These are phyloP conservation scores for Brassica juncea DNA, from an alignment of 345 rosid genomes.

Conservation along the genomic window DNA sequence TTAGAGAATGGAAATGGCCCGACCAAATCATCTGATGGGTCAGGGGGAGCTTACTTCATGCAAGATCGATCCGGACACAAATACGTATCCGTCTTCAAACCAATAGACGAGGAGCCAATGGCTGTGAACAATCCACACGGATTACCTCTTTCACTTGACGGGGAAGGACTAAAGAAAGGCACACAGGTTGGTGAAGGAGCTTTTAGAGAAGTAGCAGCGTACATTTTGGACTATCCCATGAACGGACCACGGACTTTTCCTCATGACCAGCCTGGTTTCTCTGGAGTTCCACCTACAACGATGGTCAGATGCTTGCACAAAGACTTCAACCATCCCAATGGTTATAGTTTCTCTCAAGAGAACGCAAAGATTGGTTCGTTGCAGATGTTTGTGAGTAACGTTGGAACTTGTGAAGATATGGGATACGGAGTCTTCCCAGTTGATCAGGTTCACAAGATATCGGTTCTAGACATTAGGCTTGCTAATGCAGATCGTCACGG, in stretches of 20 bases:
- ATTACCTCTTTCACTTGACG: constrained; percentile 58
- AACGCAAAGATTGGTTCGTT: constrained; percentile 77
- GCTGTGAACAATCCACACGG: constrained; percentile 80
- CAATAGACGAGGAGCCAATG: constrained; percentile 89
- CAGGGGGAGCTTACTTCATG: constrained; percentile 91
- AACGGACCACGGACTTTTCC: constrained; percentile 42
- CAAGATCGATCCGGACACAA: constrained; percentile 66
- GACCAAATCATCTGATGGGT: constrained; percentile 67
- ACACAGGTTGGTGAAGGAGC: constrained; percentile 85
- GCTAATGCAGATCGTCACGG: constrained; percentile 92
- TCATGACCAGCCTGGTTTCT: constrained; percentile 56
- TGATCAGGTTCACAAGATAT: constrained; percentile 82
- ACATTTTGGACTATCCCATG: constrained; percentile 71
- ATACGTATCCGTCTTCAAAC: constrained; percentile 79
- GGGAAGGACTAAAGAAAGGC: constrained; percentile 89
- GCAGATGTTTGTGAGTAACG: constrained; percentile 73
- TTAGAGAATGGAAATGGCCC: constrained; percentile 65
- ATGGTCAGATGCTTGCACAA: constrained; percentile 81
- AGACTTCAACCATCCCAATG: constrained; percentile 68
- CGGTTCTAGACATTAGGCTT: constrained; percentile 85
- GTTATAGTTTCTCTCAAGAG: constrained; percentile 45
- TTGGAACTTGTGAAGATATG: constrained; percentile 90
- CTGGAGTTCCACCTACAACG: constrained; percentile 84
- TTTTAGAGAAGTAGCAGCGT: constrained; percentile 86
- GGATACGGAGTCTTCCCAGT: constrained; percentile 72